Conservation (phyloP, 768 basidiomycete genomes). For the Tylopilus rubrobrunneus region DNA sequence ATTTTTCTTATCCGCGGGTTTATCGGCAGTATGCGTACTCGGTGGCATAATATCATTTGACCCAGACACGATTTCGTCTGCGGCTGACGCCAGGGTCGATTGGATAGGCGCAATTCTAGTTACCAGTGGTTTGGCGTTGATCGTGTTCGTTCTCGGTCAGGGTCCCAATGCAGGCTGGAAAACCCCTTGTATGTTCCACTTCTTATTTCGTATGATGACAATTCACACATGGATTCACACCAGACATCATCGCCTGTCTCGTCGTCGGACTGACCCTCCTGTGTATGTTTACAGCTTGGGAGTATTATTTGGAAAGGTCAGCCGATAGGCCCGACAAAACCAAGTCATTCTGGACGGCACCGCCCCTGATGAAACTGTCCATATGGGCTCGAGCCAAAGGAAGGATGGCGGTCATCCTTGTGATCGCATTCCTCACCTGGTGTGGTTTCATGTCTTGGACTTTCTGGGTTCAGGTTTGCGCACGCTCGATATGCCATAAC, state of each 20-base stretch:
- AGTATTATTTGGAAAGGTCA: conserved; percentile 49
- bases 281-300: conserved; percentile 59
- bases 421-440: conserved; percentile 61
- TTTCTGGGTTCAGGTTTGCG: conserved; percentile 46
- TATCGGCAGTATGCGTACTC: conserved; percentile 51
- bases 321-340: conserved; percentile 6
- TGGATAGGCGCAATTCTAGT: conserved; percentile 71
- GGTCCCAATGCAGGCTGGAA: conserved; percentile 66
- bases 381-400: conserved; percentile 62
- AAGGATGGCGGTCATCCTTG: conserved; percentile 55
- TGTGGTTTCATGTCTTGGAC: conserved; percentile 51
- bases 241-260: conserved; percentile 70
- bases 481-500: background rate
- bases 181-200: conserved; percentile 44
- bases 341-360: conserved; percentile 37
- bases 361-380: conserved; percentile 60
- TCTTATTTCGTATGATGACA: conserved; percentile 11
- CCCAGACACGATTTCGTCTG: conserved; percentile 41
- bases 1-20: conserved; percentile 57
- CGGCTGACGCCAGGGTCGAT: conserved; percentile 53
- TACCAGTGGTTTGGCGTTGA: conserved; percentile 61
- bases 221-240: conserved; percentile 3
- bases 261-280: conserved; percentile 57
- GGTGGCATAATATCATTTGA: conserved; percentile 61
- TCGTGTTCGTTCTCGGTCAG: conserved; percentile 71